Evolutionary conservation across 805 yeast species (phyloP).

Genomic region (Sungouiella blattae): DNA sequence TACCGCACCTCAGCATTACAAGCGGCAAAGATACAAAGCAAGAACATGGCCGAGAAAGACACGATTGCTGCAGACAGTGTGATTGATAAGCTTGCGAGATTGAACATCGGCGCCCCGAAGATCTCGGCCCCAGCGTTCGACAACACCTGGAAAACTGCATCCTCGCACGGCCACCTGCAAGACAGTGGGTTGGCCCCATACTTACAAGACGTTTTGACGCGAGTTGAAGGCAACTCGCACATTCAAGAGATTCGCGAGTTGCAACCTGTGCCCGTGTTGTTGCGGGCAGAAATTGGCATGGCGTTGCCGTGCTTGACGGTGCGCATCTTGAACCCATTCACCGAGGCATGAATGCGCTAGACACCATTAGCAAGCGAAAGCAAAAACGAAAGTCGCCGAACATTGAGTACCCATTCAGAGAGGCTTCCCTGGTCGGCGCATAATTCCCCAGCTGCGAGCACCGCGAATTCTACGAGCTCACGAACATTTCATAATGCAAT

Average conservation of each 20-base stretch:
- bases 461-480: no score
- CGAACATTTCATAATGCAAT: no score
- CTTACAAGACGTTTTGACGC: conserved; percentile 51
- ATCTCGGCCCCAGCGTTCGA: conserved; percentile 20
- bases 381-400: no score
- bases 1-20: conserved; percentile 67
- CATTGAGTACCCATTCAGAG: no score
- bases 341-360: conserved; percentile 7
- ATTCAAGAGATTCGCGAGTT: conserved; percentile 83
- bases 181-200: conserved; percentile 52
- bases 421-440: no score
- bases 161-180: no score
- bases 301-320: conserved; percentile 94
- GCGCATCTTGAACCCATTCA: conserved; percentile 84
- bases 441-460: no score
- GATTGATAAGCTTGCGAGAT: conserved; percentile 42
- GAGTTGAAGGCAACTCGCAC: conserved; percentile 55
- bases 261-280: conserved; percentile 74
- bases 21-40: conserved; percentile 60
- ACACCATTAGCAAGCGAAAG: no score
- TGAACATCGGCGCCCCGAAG: conserved; percentile 52
- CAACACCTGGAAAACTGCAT: no score
- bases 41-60: conserved; percentile 27
- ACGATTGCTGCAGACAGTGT: conserved; percentile 39
- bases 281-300: conserved; percentile 92